Evolutionary conservation across 2,329 filamentous ascomycete genomes (phyloP).

Genomic region (Penicillium sp.): DNA sequence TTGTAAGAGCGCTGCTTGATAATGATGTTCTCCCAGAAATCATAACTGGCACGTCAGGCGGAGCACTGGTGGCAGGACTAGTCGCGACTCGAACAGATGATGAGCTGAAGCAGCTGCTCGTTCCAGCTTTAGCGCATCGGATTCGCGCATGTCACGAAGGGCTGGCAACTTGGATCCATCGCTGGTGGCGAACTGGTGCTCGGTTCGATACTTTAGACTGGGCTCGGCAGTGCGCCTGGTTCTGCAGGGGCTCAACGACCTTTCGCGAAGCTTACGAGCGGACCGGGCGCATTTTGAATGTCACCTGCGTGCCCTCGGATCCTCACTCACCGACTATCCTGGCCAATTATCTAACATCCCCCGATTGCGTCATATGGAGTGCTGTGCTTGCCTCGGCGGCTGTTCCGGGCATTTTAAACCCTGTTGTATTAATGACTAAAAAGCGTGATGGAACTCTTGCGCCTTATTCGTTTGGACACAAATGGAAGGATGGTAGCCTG

Average conservation of each 20-base stretch:
- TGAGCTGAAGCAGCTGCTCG: conserved; percentile 78
- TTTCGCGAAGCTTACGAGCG: conserved; percentile 93
- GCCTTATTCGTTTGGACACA: conserved; percentile 95
- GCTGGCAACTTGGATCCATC: conserved; percentile 70
- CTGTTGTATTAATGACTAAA: conserved; percentile 90
- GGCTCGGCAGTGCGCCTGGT: conserved; percentile 84
- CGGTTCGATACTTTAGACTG: conserved; percentile 92
- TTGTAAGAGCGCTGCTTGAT: conserved; percentile 85
- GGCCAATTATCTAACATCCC: conserved; percentile 91
- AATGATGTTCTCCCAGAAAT: conserved; percentile 84
- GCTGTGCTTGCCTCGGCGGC: conserved; percentile 92
- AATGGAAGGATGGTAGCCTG: conserved; percentile 97
- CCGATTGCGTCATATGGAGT: conserved; percentile 98
- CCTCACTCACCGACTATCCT: conserved; percentile 90
- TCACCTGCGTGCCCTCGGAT: conserved; percentile 92
- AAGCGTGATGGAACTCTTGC: conserved; percentile 71
- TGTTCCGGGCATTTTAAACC: conserved; percentile 93
- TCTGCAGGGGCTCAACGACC: conserved; percentile 84
- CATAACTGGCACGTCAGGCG: conserved; percentile 94
- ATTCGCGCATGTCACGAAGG: conserved; percentile 85
- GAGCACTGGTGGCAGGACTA: conserved; percentile 82
- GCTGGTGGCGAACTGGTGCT: conserved; percentile 92
- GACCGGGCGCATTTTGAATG: conserved; percentile 91
- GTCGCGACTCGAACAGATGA: conserved; percentile 88
- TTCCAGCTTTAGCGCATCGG: conserved; percentile 79